phyloP scores from a whole-genome alignment of 2,329 filamentous ascomycete species.

The Cercospora janseana region DNA sequence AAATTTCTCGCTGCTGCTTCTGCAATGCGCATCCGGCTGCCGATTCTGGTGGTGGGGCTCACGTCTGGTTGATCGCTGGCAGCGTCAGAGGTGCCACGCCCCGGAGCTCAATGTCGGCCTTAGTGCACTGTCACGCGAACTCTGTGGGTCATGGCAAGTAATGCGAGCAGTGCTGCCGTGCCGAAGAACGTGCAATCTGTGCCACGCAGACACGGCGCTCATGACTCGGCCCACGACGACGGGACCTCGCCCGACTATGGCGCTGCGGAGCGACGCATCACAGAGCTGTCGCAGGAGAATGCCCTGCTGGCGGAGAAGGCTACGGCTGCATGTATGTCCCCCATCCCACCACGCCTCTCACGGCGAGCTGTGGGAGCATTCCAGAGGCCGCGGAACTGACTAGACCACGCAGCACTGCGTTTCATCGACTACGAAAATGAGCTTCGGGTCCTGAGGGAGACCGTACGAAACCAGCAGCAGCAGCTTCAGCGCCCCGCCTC shows the following conservation, averaged over 20 bases:
- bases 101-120: conserved; percentile 11
- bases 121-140: conserved; percentile 5
- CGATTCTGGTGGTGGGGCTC: not conserved
- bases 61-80: not conserved
- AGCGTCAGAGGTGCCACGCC: too few species aligned
- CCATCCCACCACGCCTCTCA: not conserved
- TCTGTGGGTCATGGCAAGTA: conserved; percentile 28
- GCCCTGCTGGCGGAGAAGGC: conserved; percentile 69
- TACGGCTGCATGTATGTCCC: conserved; percentile 55
- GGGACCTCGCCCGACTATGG: conserved; percentile 40
- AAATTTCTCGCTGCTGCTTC: too few species aligned
- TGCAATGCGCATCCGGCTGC: not conserved
- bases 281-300: conserved; percentile 70
- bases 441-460: conserved; percentile 58
- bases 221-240: conserved; percentile 56
- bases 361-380: too few species aligned
- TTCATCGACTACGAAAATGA: conserved; percentile 80
- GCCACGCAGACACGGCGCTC: conserved; percentile 31
- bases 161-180: conserved; percentile 24
- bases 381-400: too few species aligned
- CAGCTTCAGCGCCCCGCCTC: conserved; percentile 28
- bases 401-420: conserved; percentile 39
- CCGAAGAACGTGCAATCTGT: conserved; percentile 28
- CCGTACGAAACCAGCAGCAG: conserved; percentile 28
- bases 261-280: conserved; percentile 40